phyloP scores from a whole-genome alignment of 2,329 filamentous ascomycete species.

The Teratosphaeria destructans region DNA sequence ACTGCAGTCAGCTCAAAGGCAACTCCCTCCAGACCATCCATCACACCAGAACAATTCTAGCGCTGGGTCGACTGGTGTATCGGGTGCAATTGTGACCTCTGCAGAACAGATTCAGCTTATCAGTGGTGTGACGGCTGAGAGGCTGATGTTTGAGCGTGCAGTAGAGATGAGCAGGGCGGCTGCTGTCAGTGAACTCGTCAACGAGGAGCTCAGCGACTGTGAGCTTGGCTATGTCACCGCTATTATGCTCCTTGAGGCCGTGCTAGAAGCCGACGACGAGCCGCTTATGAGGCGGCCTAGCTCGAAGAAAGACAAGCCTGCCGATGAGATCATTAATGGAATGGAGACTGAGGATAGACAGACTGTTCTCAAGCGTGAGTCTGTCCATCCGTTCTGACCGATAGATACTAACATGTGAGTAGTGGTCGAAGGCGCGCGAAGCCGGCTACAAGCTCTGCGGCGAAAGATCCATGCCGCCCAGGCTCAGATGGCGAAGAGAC shows the following conservation, averaged over 20 bases:
- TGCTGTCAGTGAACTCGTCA: constrained; percentile 90
- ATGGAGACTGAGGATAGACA: constrained; percentile 61
- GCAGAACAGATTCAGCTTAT: constrained; percentile 75
- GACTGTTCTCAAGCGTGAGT: constrained; percentile 62
- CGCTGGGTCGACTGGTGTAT: constrained; percentile 38
- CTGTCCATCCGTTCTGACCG: background rate
- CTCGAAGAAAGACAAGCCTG: constrained; percentile 36
- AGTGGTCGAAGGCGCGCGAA: constrained; percentile 38
- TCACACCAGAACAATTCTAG: constrained; percentile 73
- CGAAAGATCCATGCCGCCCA: constrained; percentile 35
- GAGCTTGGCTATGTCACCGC: constrained; percentile 90
- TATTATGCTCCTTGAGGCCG: constrained; percentile 87
- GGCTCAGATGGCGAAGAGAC: constrained; percentile 19
- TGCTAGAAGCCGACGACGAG: constrained; percentile 71
- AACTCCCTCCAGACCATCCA: constrained; percentile 73
- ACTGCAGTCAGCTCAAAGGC: constrained; percentile 73
- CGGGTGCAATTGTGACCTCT: constrained; percentile 51
- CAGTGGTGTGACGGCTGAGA: constrained; percentile 84
- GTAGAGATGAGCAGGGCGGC: constrained; percentile 93
- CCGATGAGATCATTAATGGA: constrained; percentile 41
- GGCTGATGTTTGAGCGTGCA: constrained; percentile 94
- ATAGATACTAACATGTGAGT: constrained; percentile 15
- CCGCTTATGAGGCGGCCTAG: constrained; percentile 33
- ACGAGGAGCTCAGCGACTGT: constrained; percentile 76
- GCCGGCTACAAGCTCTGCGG: constrained; percentile 32